Conservation (phyloP, 495 filamentous ascomycete species). For the Usnea hakonensis region DNA sequence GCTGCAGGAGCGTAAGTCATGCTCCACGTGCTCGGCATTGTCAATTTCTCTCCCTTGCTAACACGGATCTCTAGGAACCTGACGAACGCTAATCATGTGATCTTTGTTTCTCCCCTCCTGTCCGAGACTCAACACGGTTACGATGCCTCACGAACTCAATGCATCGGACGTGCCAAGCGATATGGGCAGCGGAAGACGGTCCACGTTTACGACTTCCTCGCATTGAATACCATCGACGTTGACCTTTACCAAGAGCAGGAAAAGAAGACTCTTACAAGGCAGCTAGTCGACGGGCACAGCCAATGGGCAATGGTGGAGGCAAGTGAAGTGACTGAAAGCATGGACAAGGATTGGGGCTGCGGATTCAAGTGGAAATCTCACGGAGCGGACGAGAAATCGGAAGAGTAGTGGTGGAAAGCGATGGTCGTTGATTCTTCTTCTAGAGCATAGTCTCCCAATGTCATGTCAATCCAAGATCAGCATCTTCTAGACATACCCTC, state of each 20-base stretch:
- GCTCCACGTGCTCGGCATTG: background rate
- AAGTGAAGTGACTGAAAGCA: conserved; percentile 8
- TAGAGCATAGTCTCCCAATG: too few relatives aligned
- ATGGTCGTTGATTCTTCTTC: too few relatives aligned
- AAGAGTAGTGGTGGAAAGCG: too few relatives aligned
- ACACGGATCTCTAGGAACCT: conserved; percentile 45
- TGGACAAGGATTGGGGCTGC: too few relatives aligned
- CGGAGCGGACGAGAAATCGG: too few relatives aligned
- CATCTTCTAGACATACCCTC: too few relatives aligned
- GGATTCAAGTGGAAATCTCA: too few relatives aligned
- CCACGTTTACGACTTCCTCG: conserved; percentile 61
- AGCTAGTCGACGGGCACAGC: too few relatives aligned
- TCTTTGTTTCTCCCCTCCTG: conserved; percentile 61
- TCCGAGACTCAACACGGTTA: conserved; percentile 49
- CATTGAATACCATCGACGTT: conserved; percentile 59
- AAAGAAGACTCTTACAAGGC: too few relatives aligned
- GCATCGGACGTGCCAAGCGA: conserved; percentile 59
- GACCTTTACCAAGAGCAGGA: conserved; percentile 49
- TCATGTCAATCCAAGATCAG: too few relatives aligned
- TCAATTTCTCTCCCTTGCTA: conserved; percentile 1
- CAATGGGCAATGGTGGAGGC: conserved; percentile 25
- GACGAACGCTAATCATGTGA: conserved; percentile 65
- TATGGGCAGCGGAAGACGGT: conserved; percentile 62
- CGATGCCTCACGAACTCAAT: conserved; percentile 56
- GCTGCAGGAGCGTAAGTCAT: conserved; percentile 62